phyloP scores from a whole-genome alignment of 2,329 filamentous ascomycete species.

The Gnomoniopsis smithogilvyi region DNA sequence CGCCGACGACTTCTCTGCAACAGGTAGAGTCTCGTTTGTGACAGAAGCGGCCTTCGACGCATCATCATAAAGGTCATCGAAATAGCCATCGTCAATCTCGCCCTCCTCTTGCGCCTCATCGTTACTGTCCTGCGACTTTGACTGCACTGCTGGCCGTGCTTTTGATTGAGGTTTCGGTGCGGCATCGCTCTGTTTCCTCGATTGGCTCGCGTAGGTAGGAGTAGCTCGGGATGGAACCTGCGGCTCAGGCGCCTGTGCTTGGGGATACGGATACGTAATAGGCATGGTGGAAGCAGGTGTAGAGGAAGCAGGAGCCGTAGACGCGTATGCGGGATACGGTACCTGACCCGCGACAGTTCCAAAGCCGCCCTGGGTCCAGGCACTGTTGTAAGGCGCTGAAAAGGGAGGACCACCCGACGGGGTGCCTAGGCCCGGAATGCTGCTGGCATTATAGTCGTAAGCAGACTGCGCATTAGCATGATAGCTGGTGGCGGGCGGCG shows the following conservation, averaged over 20 bases:
- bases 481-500: constrained; percentile 21
- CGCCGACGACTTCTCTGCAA: not conserved
- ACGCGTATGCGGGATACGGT: constrained; percentile 5
- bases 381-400: constrained; percentile 6
- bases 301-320: not conserved
- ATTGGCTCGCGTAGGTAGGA: not conserved
- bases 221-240: not conserved
- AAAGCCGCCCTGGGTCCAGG: constrained; percentile 4
- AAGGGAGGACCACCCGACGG: constrained; percentile 1
- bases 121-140: constrained; percentile 5
- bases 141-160: not conserved
- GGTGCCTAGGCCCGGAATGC: constrained; percentile 38
- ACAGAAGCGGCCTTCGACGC: constrained; percentile 26
- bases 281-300: not conserved
- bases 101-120: constrained; percentile 59
- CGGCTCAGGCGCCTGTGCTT: not conserved
- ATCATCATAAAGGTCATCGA: constrained; percentile 52
- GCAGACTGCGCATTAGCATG: constrained; percentile 31
- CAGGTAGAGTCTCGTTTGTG: not conserved
- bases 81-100: constrained; percentile 70
- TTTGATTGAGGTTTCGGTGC: constrained; percentile 1
- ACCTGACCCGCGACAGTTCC: not conserved
- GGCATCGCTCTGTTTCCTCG: not conserved
- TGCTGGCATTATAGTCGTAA: constrained; percentile 35
- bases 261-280: not conserved